phyloP scores from a whole-genome alignment of 2,329 filamentous ascomycete genomes.

The Pestalotiopsis sp. region DNA sequence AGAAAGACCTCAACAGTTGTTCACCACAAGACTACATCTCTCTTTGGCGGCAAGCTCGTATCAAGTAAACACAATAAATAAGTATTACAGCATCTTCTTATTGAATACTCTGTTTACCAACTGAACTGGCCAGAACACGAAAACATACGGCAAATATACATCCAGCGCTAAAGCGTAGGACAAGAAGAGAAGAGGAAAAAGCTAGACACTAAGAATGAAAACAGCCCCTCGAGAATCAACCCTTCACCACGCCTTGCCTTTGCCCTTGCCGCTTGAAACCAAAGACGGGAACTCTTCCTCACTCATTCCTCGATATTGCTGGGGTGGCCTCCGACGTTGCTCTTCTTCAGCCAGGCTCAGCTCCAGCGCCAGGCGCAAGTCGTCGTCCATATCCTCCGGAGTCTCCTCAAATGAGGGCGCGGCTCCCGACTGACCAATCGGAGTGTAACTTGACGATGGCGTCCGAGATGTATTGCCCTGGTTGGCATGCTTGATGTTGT shows the following conservation, averaged over 20 bases:
- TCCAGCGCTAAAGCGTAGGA: not conserved
- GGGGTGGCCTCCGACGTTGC: conserved; percentile 29
- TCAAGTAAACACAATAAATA: too few species aligned
- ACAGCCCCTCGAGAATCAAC: not conserved
- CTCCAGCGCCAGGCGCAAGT: conserved; percentile 61
- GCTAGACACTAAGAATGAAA: conserved; percentile 16
- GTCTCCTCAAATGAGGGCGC: conserved; percentile 4
- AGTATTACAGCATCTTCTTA: too few species aligned
- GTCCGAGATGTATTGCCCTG: conserved; percentile 29
- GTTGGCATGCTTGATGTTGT: conserved; percentile 47
- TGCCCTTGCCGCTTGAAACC: conserved; percentile 24
- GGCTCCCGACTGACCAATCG: conserved; percentile 29
- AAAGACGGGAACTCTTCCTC: conserved; percentile 33
- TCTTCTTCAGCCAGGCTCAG: conserved; percentile 62
- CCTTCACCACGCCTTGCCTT: conserved; percentile 20
- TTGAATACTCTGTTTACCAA: not conserved
- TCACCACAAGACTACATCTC: too few species aligned
- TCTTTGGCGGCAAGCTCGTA: too few species aligned
- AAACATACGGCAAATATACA: not conserved
- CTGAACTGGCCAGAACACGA: not conserved
- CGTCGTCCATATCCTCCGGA: conserved; percentile 46
- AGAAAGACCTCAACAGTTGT: too few species aligned
- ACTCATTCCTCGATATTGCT: conserved; percentile 14
- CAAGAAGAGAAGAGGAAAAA: conserved; percentile 10
- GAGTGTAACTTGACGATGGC: conserved; percentile 38